A percentile compares a stretch with the other conserved stretches of the same genome.
phyloP scores from a whole-genome alignment of 768 basidiomycete species.

The Macrocybe gigantea region DNA sequence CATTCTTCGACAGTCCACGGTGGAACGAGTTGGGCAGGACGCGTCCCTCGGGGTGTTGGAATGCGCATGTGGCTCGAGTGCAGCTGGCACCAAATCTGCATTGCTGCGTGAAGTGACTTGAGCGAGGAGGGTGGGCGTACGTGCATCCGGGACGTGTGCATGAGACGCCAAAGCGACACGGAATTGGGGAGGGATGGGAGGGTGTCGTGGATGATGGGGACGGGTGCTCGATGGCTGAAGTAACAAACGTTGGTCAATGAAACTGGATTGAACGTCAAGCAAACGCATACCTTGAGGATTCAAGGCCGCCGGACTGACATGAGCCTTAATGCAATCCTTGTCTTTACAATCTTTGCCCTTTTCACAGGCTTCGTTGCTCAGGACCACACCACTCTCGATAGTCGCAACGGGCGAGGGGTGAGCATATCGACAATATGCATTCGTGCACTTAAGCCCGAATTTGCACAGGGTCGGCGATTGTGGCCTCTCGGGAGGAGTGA shows the following conservation, averaged over 20 bases:
- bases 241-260: neutral
- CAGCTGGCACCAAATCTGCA: slow-evolving; percentile 87
- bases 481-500: slow-evolving; percentile 67
- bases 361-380: slow-evolving; percentile 92
- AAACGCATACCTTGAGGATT: slow-evolving; percentile 51
- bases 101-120: slow-evolving; percentile 35
- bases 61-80: slow-evolving; percentile 83
- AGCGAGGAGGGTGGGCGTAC: slow-evolving; percentile 59
- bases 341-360: slow-evolving; percentile 87
- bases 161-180: slow-evolving; percentile 64
- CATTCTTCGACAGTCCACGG: slow-evolving; percentile 58
- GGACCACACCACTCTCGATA: slow-evolving; percentile 87
- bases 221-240: slow-evolving; percentile 31
- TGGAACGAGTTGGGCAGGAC: slow-evolving; percentile 78
- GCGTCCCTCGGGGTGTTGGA: slow-evolving; percentile 85
- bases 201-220: slow-evolving; percentile 25
- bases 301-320: slow-evolving; percentile 82
- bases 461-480: slow-evolving; percentile 92
- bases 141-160: slow-evolving; percentile 68
- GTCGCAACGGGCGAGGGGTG: slow-evolving; percentile 98
- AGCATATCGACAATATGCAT: slow-evolving; percentile 82
- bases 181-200: slow-evolving; percentile 26
- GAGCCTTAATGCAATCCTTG: slow-evolving; percentile 87
- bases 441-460: slow-evolving; percentile 86
- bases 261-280: neutral